Base-by-base conservation (phyloP, 345 rosid genomes). In the Angophora floribunda region DNA sequence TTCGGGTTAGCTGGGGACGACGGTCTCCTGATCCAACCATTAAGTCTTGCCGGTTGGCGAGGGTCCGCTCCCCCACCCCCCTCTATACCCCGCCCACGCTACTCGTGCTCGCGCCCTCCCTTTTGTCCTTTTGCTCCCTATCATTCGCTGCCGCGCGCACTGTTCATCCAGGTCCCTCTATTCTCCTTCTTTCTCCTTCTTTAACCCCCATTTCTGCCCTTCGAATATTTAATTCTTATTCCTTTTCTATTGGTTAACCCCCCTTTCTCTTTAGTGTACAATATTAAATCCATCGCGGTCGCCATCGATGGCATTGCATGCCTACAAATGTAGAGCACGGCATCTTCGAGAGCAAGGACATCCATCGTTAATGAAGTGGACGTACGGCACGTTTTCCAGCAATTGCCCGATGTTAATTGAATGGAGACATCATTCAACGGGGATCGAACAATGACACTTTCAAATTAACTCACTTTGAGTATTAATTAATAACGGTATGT, bases 41-140 rank as follows among this genome's bases (percentile, higher is more conserved):
- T 9, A 70, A 32, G 82, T 7, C 82, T 75, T 75, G 82, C 82
- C 82, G 82, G 82, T 75, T 75, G 82, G 82, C 82, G 49, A 36
- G 82, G 82, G 82, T 75, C 36, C 82, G 82, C 26, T 5, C 82
- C 13, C 44, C 26, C 1, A n/a, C 26, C 26, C 82, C 3, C 41
- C 41, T 36, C 41, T 36, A 36, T 4, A n/a, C 41, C 41, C 41
- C 2, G 41, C 47, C 3, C 22, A n/a, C 24, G 13, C 80, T 32
- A 19, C 6, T 70, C 80, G 13, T 70, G 80, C 80, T 70, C 82
- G 12, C 49, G 21, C 49, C 44, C 22, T 75, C 47, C 49, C 26
- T 11, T n/a, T 61, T 28, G 79, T 32, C 45, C 47, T 36, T 70
- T 36, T 17, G 82, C 49, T 13, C 49, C 82, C 21, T 30, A 65